Percentiles rank a stretch among this genome's conserved stretches.
phyloP scores from a whole-genome alignment of 75 land plant species.

The Selaginella moellendorffii region DNA sequence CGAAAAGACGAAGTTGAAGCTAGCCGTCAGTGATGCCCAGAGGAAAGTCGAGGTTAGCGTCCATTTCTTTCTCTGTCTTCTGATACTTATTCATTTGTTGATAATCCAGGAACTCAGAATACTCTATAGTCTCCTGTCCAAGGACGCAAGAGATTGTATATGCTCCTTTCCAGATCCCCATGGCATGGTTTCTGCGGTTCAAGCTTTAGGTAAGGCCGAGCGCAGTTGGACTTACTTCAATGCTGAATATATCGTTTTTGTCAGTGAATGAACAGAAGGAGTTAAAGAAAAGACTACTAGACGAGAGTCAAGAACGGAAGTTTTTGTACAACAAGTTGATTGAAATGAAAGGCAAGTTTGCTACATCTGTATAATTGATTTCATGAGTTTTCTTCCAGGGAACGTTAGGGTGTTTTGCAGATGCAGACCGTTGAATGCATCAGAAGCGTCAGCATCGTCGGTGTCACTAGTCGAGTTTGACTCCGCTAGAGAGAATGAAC shows the following conservation, averaged over 20 bases:
- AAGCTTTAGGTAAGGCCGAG: slow-evolving; percentile 28
- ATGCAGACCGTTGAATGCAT: slow-evolving; percentile 59
- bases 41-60: slow-evolving; percentile 41
- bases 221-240: not conserved
- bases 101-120: slow-evolving; percentile 40
- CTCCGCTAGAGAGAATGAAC: slow-evolving; percentile 64
- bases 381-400: slow-evolving; percentile 45
- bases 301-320: slow-evolving; percentile 54
- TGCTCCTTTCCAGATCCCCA: slow-evolving; percentile 33
- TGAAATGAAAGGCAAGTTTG: slow-evolving; percentile 51
- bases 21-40: slow-evolving; percentile 25
- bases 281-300: slow-evolving; percentile 39
- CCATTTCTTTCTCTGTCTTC: not conserved
- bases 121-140: slow-evolving; percentile 30
- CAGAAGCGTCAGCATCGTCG: slow-evolving; percentile 47
- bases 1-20: slow-evolving; percentile 60
- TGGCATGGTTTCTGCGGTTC: slow-evolving; percentile 32
- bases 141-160: slow-evolving; percentile 35
- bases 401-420: slow-evolving; percentile 94
- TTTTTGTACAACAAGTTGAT: slow-evolving; percentile 57
- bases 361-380: slow-evolving; percentile 24
- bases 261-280: slow-evolving; percentile 50
- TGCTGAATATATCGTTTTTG: not conserved
- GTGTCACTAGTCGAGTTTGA: slow-evolving; percentile 66
- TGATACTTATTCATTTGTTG: not conserved